Base-by-base conservation (phyloP, 2,329 filamentous ascomycete genomes). In the Sporothrix globosa region DNA sequence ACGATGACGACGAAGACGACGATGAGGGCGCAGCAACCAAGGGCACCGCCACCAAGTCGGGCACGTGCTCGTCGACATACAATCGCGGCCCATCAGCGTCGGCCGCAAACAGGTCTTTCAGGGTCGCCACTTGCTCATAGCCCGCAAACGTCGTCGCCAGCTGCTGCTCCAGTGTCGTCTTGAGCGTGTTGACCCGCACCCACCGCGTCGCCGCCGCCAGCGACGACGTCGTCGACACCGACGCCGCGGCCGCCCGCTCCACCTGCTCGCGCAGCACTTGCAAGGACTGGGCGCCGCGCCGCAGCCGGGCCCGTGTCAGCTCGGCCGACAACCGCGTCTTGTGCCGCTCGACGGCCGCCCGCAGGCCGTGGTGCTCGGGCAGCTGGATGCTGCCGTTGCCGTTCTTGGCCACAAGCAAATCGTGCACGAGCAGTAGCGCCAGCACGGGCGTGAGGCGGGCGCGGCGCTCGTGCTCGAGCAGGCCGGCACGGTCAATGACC, bases 121-220 rank as follows among this genome's bases (percentile, higher is more conserved):
- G 80, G 0, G 82, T 83, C 0, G 81, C 76, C 1, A 89, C 88
- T 60, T 83, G 82, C 24, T 82, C 80, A 75, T 90, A 95, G 0
- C 82, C 83, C 0, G 84, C 80, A 78, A 98, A 97, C 0, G 92
- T 95, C 0, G 87, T 89, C 19, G 84, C 81, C n/a, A 97, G 82
- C 79, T 97, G 91, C 4, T 89, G 85, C 21, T 90, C 84, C 5
- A 97, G 78, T 0, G 85, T 90, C 13, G 89, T 90, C 75, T 89
- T 90, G 14, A 97, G 81, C 0, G 90, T 88, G 77, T 98, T 99
- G 73, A 98, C 84, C 1, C 96, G 88, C 53, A 97, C 88, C 96
- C 96, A 99, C 69, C 96, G 88, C n/a, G 93, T 94, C 77, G 95
- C 91, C 53, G 82, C 81, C 0, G 78, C 78, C 1, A 82, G 82